Evolutionary conservation across 2,329 filamentous ascomycete genomes (phyloP).

Genomic region (Neonectria coccinea): DNA sequence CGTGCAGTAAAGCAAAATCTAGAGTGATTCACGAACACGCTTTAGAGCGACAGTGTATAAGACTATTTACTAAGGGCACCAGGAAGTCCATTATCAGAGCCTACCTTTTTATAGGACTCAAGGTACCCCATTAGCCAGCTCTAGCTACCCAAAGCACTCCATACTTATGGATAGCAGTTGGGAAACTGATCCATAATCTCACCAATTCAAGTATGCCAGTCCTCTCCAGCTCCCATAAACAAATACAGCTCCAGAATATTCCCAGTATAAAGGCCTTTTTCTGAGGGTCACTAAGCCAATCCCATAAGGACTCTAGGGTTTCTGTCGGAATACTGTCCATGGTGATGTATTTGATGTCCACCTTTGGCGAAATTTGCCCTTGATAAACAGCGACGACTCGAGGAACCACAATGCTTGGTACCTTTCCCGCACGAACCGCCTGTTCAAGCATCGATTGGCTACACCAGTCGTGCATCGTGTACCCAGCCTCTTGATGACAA

Average conservation of each 20-base stretch:
- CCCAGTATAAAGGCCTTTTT: slow-evolving; percentile 23
- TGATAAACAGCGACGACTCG: slow-evolving; percentile 29
- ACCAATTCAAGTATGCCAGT: slow-evolving; percentile 22
- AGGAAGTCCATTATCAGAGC: no score
- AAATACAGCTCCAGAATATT: slow-evolving; percentile 19
- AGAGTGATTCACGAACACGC: no score
- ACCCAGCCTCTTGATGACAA: slow-evolving; percentile 6
- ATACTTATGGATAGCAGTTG: background rate
- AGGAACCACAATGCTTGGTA: slow-evolving; percentile 17
- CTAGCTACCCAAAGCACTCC: no score
- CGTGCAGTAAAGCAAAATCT: no score
- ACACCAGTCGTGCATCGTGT: slow-evolving; percentile 12
- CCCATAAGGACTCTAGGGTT: slow-evolving; percentile 27
- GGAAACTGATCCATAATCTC: slow-evolving; percentile 6
- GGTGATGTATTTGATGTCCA: slow-evolving; percentile 27
- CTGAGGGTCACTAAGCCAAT: background rate
- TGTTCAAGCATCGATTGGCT: slow-evolving; percentile 28
- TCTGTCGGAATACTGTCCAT: slow-evolving; percentile 27
- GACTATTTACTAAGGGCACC: no score
- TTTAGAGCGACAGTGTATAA: no score
- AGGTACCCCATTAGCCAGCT: no score
- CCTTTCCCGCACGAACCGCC: slow-evolving; percentile 14
- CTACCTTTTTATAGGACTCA: no score
- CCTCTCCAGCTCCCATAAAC: slow-evolving; percentile 10
- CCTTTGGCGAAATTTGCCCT: background rate